Base-by-base conservation (phyloP, 306 rosid genomes). In the Casuarina glauca region DNA sequence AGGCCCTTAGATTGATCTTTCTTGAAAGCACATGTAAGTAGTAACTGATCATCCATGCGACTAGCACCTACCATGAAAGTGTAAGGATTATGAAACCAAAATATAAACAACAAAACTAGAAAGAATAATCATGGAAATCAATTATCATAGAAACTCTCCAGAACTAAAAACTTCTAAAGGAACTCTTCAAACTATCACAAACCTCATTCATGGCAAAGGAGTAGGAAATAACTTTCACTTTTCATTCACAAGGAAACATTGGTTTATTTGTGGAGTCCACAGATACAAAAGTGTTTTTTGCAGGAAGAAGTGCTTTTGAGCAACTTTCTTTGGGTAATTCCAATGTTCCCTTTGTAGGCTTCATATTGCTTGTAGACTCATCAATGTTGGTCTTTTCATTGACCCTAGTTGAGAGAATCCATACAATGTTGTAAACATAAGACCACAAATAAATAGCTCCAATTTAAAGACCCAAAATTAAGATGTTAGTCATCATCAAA, bases 391-490 rank as follows among this genome's bases (percentile, higher is more conserved):
- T 7, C 69, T 80, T 85, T 70, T 51, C 81, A 11, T 48, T 73
- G 63, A 51, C 54, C 61, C 52, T 64, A 26, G 35, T 85, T 72
- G 96, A 77, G 36, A 89, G 91, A 74, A 93, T 60, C 74, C 97
- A 43, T 81, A 93, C 89, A 54, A 93, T 85, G 85, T 91, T 94
- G 86, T 88, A 94, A 41, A 91, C 97, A 51, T 87, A 94, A 17
- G 91, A 85, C 98, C 97, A 94, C 76, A 94, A 69, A 61, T 42
- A 90, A 70, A 91, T 4, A 79, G 93, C 83, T 85, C 97, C 94
- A 45, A 81, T 76, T 97, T 93, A 85, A 80, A 85, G n/a, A 73
- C 69, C 77, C 62, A n/a, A 9, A 63, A 68, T 39, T 36, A 41
- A 17, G 10, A 38, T 58, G 16, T 67, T 52, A 76, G 45, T 6